Evolutionary conservation across 2,329 filamentous ascomycete genomes (phyloP).

Genomic region (Ophiocordyceps camponoti-leonardi): DNA sequence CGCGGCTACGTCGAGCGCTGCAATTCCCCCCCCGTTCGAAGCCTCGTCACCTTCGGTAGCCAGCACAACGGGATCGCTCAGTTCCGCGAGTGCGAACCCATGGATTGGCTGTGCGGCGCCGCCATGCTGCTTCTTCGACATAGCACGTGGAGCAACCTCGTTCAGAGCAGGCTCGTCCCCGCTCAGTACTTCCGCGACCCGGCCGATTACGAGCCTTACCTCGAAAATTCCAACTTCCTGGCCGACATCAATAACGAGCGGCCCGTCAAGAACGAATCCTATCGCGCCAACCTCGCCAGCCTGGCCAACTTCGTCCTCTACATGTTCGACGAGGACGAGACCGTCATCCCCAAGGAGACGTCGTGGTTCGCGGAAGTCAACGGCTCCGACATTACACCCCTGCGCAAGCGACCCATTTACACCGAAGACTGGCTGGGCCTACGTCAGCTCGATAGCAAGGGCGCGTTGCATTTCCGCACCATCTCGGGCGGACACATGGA

Average conservation of each 20-base stretch:
- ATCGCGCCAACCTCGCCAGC: constrained; percentile 50
- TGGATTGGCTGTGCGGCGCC: constrained; percentile 66
- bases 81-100: constrained; percentile 55
- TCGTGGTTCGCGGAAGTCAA: constrained; percentile 85
- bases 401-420: constrained; percentile 60
- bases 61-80: constrained; percentile 85
- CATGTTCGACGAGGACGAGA: constrained; percentile 72
- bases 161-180: constrained; percentile 69
- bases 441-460: constrained; percentile 59
- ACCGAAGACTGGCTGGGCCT: constrained; percentile 88
- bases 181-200: constrained; percentile 86
- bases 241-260: constrained; percentile 97
- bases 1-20: constrained; percentile 80
- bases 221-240: constrained; percentile 70
- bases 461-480: constrained; percentile 57
- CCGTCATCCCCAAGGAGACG: constrained; percentile 78
- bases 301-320: constrained; percentile 77
- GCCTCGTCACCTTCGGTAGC: constrained; percentile 72
- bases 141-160: constrained; percentile 64
- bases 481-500: constrained; percentile 72
- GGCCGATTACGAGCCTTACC: constrained; percentile 45
- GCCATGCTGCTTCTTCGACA: constrained; percentile 62
- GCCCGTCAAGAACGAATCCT: constrained; percentile 50
- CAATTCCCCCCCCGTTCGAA: constrained; percentile 56
- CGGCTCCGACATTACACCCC: constrained; percentile 43